Conservation (phyloP, 805 yeast genomes). For the Metschnikowia corniflorae region DNA sequence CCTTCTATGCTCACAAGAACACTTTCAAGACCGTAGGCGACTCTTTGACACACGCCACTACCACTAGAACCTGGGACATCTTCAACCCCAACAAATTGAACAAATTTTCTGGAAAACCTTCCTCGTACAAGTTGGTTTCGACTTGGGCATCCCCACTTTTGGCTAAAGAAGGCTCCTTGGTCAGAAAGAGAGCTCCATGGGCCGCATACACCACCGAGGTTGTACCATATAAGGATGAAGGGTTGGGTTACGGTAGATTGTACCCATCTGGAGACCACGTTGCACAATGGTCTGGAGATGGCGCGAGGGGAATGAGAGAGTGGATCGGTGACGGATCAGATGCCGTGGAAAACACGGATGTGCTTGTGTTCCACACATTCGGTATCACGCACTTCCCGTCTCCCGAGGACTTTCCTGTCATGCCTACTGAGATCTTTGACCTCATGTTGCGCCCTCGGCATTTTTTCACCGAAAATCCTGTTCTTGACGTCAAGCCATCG, state of each 20-base stretch:
- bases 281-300: conserved; percentile 72
- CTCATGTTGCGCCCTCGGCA: conserved; percentile 74
- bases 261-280: conserved; percentile 81
- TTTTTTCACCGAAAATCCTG: conserved; percentile 75
- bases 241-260: conserved; percentile 50
- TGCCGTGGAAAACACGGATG: conserved; percentile 61
- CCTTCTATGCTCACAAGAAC: conserved; percentile 61
- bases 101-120: conserved; percentile 70
- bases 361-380: conserved; percentile 75
- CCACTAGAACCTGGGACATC: conserved; percentile 74
- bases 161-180: conserved; percentile 71
- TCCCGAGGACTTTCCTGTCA: conserved; percentile 85
- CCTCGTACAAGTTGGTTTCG: conserved; percentile 73
- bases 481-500: conserved; percentile 69
- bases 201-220: conserved; percentile 65
- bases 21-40: conserved; percentile 67
- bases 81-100: conserved; percentile 68
- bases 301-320: conserved; percentile 59
- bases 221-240: conserved; percentile 62
- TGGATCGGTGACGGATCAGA: conserved; percentile 66
- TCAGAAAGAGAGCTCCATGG: conserved; percentile 81
- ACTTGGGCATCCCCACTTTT: conserved; percentile 69
- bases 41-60: conserved; percentile 58
- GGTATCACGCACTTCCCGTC: conserved; percentile 86
- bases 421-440: conserved; percentile 83